Base-by-base conservation (phyloP, 2,329 filamentous ascomycete species). In the Gnomoniopsis sp. region DNA sequence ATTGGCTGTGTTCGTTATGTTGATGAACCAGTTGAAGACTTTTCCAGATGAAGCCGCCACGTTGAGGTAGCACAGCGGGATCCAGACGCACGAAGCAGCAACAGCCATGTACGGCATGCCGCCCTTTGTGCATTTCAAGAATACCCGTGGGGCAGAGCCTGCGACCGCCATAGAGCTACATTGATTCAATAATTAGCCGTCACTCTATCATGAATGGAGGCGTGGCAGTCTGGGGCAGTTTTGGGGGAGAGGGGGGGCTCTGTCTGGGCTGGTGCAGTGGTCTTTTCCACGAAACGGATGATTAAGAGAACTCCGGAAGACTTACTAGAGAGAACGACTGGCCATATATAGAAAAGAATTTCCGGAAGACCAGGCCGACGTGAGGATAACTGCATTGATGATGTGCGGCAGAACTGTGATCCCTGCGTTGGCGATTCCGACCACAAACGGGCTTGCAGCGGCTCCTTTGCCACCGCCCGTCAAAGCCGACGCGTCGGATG, bases 321-420 rank as follows among this genome's bases (percentile, higher is more conserved):
- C 41, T 19, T 44, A 44, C 66, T 81, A 82, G 1, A 82, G 66
- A 3, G 69, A 65, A 6, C 70, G 67, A 10, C 67, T 71, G 8
- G 69, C 68, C n/a, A 67, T 65, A 60, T 71, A 73, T 53, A 72
- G 67, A 62, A 69, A 72, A 0, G 69, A 68, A 54, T 71, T 71
- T 0, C 69, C 70, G 0, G 70, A 68, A 1, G 70, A 72, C 70
- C 70, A 72, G 17, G 70, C 70, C 1, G 69, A 71, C 19, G 59
- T 79, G 49, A 86, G 77, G 65, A 89, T 86, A 54, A 88, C 80
- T 17, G 80, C 84, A 69, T 89, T 89, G 77, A 90, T 86, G 62
- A 90, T 81, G 23, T 79, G 80, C 23, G 86, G 84, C 15, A 89
- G 78, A 2, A 80, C 81, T 1, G 70, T 68, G 47, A 90, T 82